Evolutionary conservation across 2,329 filamentous ascomycete species (phyloP), one percentile per base, ranked within the genome.

Genomic region (Thermochaetoides dissita): DNA sequence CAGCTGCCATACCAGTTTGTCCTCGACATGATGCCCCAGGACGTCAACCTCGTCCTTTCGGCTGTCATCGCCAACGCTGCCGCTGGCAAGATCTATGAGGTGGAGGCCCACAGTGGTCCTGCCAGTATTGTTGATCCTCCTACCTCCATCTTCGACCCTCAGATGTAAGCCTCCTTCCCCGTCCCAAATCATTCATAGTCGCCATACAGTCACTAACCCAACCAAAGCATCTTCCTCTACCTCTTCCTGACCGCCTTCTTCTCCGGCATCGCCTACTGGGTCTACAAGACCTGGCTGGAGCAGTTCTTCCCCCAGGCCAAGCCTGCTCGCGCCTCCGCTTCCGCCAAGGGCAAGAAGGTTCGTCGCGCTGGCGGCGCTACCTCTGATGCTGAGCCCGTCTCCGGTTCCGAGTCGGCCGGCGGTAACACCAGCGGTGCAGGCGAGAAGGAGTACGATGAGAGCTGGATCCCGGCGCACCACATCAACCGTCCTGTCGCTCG

Each of bases 221-320:
- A 4, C n/a, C 12, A 6, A 6, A 96, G 91, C 60, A 86, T 96
- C 67, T 98, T 98, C 79, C 79, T 98, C 49, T 96, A 96, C 71
- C 72, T 94, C 60, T 80, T 96, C 70, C 82, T 98, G 54, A 70
- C 81, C 41, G 79, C 73, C 48, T 75, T 72, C 49, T 93, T 94
- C 60, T 77, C 66, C 51, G 87, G 83, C 48, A 86, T 81, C 41
- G 76, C 82, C 60, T 95, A 89, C 77, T 94, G 94, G 65, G 86
- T 95, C 67, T 98, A 98, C 76, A 91, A 82, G 70, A 94, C 89
- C 57, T 96, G 89, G 87, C 83, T 98, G 65, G 84, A 87, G 56
- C 81, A 87, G 10, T 83, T 98, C 59, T 94, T 96, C 72, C 89
- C 91, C 38, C 86, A 94, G 71, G 79, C 81, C 52, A 42, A 38